These are phyloP conservation scores for Ottelia alismoides DNA, from an alignment of 106 monocot species.

Conservation along the genomic window DNA sequence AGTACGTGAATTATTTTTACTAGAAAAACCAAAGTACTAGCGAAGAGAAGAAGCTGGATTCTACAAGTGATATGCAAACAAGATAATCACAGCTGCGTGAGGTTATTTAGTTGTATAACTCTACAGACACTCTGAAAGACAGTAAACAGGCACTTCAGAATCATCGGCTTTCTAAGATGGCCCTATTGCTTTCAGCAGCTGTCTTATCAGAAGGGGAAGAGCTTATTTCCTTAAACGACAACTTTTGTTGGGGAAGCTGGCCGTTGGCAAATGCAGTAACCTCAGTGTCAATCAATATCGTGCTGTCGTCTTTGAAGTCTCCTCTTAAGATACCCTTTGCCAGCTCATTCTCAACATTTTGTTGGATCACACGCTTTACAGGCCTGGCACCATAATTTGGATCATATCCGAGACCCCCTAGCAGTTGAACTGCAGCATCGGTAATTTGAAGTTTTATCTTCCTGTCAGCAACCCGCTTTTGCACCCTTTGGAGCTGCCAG, in stretches of 20 bases:
- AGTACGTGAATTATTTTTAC: too few relatives aligned
- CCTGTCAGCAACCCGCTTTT: slow-evolving; percentile 52
- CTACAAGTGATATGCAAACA: too few relatives aligned
- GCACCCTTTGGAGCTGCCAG: slow-evolving; percentile 72
- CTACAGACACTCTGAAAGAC: too few relatives aligned
- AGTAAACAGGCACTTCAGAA: too few relatives aligned
- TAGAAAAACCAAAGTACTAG: too few relatives aligned
- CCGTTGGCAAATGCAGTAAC: slow-evolving; percentile 76
- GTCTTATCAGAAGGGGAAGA: slow-evolving; percentile 18
- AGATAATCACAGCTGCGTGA: too few relatives aligned
- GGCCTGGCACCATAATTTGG: slow-evolving; percentile 98
- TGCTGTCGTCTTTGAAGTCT: slow-evolving; percentile 89
- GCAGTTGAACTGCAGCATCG: slow-evolving; percentile 58
- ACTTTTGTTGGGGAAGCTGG: slow-evolving; percentile 74
- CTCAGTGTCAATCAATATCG: slow-evolving; percentile 63
- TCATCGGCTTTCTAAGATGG: slow-evolving; percentile 27
- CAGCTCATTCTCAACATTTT: slow-evolving; percentile 85
- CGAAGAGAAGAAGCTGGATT: too few relatives aligned
- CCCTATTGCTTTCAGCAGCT: slow-evolving; percentile 28
- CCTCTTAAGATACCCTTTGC: slow-evolving; percentile 92
- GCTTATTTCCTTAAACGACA: slow-evolving; percentile 42
- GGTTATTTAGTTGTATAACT: too few relatives aligned
- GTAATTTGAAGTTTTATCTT: slow-evolving; percentile 69
- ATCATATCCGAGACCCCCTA: slow-evolving; percentile 90
- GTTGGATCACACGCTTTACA: slow-evolving; percentile 95